These are phyloP conservation scores for Metrosideros polymorpha DNA, from an alignment of 441 rosid species.

Conservation along the genomic window DNA sequence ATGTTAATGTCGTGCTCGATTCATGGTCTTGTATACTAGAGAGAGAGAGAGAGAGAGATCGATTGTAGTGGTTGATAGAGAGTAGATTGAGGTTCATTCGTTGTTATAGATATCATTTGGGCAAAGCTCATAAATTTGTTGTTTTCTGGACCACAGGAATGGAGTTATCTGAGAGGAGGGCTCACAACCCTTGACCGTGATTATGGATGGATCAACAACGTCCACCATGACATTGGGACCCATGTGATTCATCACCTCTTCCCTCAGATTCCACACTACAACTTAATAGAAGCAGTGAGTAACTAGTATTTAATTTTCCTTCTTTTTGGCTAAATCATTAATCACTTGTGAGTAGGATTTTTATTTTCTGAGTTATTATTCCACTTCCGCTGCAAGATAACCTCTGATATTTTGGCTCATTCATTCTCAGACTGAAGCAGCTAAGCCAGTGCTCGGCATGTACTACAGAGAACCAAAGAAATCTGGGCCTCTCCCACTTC, in stretches of 20 bases:
- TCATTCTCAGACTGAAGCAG: slow-evolving; percentile 60
- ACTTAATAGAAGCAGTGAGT: slow-evolving; percentile 69
- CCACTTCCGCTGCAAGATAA: not conserved
- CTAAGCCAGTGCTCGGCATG: slow-evolving; percentile 72
- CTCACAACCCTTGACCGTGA: slow-evolving; percentile 85
- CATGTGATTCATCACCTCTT: slow-evolving; percentile 88
- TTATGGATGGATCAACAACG: slow-evolving; percentile 61
- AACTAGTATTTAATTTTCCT: not conserved
- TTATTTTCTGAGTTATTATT: not conserved
- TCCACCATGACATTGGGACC: slow-evolving; percentile 92
- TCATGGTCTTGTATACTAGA: not conserved
- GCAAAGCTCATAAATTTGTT: not conserved
- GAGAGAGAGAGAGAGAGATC: not conserved
- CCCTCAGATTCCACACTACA: slow-evolving; percentile 94
- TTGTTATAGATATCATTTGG: not conserved
- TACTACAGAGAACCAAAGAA: slow-evolving; percentile 75
- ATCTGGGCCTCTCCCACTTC: slow-evolving; percentile 65
- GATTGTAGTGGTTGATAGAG: not conserved
- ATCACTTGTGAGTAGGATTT: not conserved
- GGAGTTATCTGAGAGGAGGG: slow-evolving; percentile 91
- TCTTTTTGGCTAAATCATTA: not conserved
- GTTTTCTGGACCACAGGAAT: slow-evolving; percentile 37
- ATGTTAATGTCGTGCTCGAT: not conserved
- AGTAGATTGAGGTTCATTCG: not conserved
- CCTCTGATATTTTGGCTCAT: not conserved